These are phyloP conservation scores for Cardiospermum halicacabum DNA, from an alignment of 345 rosid species.

Conservation along the genomic window DNA sequence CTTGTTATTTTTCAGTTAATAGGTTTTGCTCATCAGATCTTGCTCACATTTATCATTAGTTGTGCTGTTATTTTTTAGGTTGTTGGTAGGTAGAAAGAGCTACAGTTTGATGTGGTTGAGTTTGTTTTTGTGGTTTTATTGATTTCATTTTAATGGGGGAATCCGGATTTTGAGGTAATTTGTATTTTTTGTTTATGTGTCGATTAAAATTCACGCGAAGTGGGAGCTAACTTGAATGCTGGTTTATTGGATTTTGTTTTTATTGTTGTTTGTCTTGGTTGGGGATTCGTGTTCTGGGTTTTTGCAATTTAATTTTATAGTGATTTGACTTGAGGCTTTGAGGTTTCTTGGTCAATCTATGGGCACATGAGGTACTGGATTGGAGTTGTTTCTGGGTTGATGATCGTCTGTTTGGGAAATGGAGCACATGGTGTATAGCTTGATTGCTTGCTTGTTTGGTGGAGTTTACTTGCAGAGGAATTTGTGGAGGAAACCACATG, in stretches of 20 bases:
- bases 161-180: background rate
- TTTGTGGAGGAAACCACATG: slow-evolving; percentile 21
- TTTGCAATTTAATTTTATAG: too few species aligned
- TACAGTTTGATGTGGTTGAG: background rate
- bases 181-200: background rate
- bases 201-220: too few species aligned
- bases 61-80: background rate
- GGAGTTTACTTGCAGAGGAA: slow-evolving; percentile 19
- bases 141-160: background rate
- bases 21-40: slow-evolving; percentile 5
- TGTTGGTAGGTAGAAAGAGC: background rate
- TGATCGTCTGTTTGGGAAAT: slow-evolving; percentile 11
- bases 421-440: slow-evolving; percentile 18
- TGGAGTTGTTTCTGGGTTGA: slow-evolving; percentile 1
- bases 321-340: slow-evolving; percentile 2
- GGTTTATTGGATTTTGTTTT: slow-evolving; percentile 18
- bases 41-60: background rate
- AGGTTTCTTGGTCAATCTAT: slow-evolving; percentile 9
- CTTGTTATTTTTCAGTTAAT: background rate
- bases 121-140: background rate
- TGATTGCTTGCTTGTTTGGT: slow-evolving; percentile 1
- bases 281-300: slow-evolving; percentile 3
- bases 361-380: slow-evolving; percentile 20
- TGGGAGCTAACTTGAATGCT: slow-evolving; percentile 17
- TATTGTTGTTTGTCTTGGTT: slow-evolving; percentile 14